These are phyloP conservation scores for Exophiala aquamarina DNA, from an alignment of 2,329 filamentous ascomycete genomes.

Conservation along the genomic window DNA sequence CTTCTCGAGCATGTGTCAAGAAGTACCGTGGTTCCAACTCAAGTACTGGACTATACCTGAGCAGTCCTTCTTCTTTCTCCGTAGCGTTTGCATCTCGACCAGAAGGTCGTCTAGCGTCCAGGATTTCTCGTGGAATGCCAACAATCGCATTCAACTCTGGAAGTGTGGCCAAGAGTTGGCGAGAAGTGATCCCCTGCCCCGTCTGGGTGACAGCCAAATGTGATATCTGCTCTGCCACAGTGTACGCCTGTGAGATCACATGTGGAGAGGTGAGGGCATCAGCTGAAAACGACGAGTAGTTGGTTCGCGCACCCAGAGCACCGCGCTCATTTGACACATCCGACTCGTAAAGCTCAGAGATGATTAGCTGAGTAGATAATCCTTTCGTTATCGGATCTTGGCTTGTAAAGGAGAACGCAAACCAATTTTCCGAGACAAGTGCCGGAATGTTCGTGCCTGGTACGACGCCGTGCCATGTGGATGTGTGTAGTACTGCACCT, in stretches of 20 bases:
- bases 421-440: conserved; percentile 91
- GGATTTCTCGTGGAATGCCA: conserved; percentile 72
- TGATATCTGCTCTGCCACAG: conserved; percentile 76
- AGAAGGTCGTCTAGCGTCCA: conserved; percentile 84
- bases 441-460: conserved; percentile 71
- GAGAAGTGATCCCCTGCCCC: conserved; percentile 83
- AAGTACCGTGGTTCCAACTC: conserved; percentile 81
- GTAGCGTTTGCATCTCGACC: conserved; percentile 76
- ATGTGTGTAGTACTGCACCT: conserved; percentile 73
- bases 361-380: conserved; percentile 81
- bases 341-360: conserved; percentile 90
- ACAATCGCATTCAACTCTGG: conserved; percentile 72
- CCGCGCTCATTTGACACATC: conserved; percentile 80
- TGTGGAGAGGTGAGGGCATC: conserved; percentile 65
- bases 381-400: conserved; percentile 50
- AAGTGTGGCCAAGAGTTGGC: conserved; percentile 77
- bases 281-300: conserved; percentile 76
- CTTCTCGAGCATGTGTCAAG: conserved; percentile 77
- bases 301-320: conserved; percentile 61
- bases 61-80: conserved; percentile 81
- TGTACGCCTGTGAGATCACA: conserved; percentile 75
- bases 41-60: conserved; percentile 71
- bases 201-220: conserved; percentile 84
- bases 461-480: conserved; percentile 72
- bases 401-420: conserved; percentile 72